Base-by-base conservation (phyloP, 108 stramenopile species). In the Nitzschia putrida region DNA sequence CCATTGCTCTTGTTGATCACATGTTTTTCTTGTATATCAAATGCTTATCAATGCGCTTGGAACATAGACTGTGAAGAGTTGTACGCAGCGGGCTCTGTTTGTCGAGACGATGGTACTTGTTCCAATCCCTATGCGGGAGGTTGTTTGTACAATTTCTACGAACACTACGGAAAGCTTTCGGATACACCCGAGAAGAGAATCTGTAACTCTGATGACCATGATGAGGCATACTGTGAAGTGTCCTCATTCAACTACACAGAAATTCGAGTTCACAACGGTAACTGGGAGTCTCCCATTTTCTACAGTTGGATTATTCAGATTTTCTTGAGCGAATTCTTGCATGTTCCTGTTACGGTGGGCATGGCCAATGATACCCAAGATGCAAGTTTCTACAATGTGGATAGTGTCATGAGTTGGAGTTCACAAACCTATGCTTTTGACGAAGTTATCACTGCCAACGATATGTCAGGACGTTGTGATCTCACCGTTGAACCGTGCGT, bases 261-360 rank as follows among this genome's bases (percentile, higher is more conserved):
- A 53, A 63, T 78, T 10, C 60, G 81, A 18, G 68, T 82, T 0
- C 50, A 60, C 9, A 59, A 58, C 23, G 43, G 43, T 4, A 57
- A 82, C 40, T 82, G 81, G 81, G 81, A 82, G 41, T 45, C 60
- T 0, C 29, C 68, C 57, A 78, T 78, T 38, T 61, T 82, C 22
- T 67, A 68, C 18, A 45, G 26, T 34, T 82, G 75, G 75, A 74
- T 82, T 0, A 45, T 78, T 11, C 81, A 82, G 61, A 78, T 82
- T 9, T 52, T 77, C 23, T 34, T 82, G 23, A 69, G 53, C 10
- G 81, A 82, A 67, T 42, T 74, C 9, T 51, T 78, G 37, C 66
- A 65, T 29, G 81, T 82, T 42, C 81, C 81, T 1, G 49, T 57
- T 1, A 56, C 77, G 0, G 52, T 82, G n/a, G 81, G 74, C 0